A percentile compares a stretch with the other conserved stretches of the same genome.
These are phyloP conservation scores for Taxillus chinensis DNA, from an alignment of 164 flowering plant species.

Conservation along the genomic window DNA sequence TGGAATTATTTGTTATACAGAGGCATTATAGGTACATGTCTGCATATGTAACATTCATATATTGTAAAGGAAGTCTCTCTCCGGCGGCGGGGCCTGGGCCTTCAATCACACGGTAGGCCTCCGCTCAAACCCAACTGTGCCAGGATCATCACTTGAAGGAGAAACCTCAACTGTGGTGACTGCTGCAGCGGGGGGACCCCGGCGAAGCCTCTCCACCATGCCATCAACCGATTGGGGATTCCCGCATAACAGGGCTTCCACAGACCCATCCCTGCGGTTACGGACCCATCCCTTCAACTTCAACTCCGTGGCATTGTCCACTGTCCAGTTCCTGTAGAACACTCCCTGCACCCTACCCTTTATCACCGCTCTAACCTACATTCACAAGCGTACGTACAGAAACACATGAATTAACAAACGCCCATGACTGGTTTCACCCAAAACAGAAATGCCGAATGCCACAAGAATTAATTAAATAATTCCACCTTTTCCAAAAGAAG, in stretches of 20 bases:
- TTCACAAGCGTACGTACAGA: no score
- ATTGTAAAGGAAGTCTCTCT: no score
- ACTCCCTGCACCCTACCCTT: conserved; percentile 90
- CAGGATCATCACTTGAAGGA: conserved; percentile 67
- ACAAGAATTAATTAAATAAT: no score
- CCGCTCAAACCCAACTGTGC: conserved; percentile 38
- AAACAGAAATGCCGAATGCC: not conserved
- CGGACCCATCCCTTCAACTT: conserved; percentile 66
- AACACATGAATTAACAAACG: no score
- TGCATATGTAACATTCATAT: no score
- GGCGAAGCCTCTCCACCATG: conserved; percentile 73
- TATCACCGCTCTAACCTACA: conserved; percentile 63
- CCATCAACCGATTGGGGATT: conserved; percentile 47
- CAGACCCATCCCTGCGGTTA: conserved; percentile 48
- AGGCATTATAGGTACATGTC: no score
- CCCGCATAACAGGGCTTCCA: conserved; percentile 72
- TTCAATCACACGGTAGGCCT: conserved; percentile 55
- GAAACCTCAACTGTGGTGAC: conserved; percentile 60
- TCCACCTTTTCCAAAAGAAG: no score
- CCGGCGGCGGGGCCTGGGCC: no score
- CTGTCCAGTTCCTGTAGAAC: conserved; percentile 81
- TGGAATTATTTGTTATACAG: no score
- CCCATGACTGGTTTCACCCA: no score
- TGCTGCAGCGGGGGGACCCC: conserved; percentile 67
- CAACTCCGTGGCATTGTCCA: conserved; percentile 62